Conservation (phyloP, 169 alveolate genomes). For the Plasmodium gaboni region DNA sequence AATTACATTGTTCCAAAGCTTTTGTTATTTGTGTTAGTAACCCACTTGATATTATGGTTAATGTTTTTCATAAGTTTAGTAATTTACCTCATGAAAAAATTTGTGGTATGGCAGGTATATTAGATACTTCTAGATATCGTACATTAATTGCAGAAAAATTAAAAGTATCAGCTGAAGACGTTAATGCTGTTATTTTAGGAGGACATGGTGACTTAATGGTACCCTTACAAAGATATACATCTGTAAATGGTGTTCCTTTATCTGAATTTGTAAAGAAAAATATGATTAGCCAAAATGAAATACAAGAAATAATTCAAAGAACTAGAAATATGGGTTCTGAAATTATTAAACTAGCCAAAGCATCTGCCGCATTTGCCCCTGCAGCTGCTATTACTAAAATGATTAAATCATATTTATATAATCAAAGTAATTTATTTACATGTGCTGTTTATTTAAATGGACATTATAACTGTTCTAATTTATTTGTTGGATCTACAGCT, state of each 20-base stretch:
- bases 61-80: constrained; percentile 83
- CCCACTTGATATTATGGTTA: constrained; percentile 90
- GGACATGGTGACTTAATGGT: constrained; percentile 93
- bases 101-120: constrained; percentile 90
- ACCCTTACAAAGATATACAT: constrained; percentile 84
- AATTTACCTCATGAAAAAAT: constrained; percentile 89
- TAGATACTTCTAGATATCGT: constrained; percentile 89
- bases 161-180: constrained; percentile 84
- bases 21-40: constrained; percentile 90
- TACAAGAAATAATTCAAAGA: constrained; percentile 77
- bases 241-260: constrained; percentile 86
- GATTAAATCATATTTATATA: constrained; percentile 80
- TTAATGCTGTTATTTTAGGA: constrained; percentile 88
- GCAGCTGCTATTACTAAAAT: constrained; percentile 85
- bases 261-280: constrained; percentile 76
- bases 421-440: constrained; percentile 78
- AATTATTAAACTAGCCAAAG: constrained; percentile 78
- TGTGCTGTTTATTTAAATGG: constrained; percentile 84
- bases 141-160: constrained; percentile 84
- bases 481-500: constrained; percentile 84
- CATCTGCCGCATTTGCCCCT: constrained; percentile 84
- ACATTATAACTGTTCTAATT: constrained; percentile 76
- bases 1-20: constrained; percentile 87
- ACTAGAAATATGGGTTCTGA: constrained; percentile 84
- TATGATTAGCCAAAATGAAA: constrained; percentile 48